Evolutionary conservation across 2,329 filamentous ascomycete species (phyloP).

Genomic region (Nemania sp.): DNA sequence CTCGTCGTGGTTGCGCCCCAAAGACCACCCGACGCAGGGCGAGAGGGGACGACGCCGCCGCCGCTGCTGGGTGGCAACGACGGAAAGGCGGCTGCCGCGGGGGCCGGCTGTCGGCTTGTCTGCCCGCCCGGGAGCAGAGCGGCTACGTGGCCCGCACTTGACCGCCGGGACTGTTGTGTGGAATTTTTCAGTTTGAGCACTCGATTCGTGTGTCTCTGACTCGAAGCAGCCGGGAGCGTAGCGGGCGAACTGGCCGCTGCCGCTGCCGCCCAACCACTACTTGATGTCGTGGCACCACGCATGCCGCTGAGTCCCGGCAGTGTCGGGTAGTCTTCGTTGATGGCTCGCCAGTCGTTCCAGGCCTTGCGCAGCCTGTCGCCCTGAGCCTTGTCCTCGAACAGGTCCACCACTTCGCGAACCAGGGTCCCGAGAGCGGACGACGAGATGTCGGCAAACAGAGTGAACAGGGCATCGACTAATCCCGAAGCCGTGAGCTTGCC

Average conservation of each 20-base stretch:
- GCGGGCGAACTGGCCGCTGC: slow-evolving; percentile 51
- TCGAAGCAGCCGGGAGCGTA: slow-evolving; percentile 45
- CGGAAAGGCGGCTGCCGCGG: slow-evolving; percentile 37
- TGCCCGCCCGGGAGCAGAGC: slow-evolving; percentile 23
- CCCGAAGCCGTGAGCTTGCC: slow-evolving; percentile 71
- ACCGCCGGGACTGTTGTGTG: slow-evolving; percentile 45
- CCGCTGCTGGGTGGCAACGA: slow-evolving; percentile 34
- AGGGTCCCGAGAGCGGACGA: slow-evolving; percentile 84
- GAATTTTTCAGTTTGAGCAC: slow-evolving; percentile 64
- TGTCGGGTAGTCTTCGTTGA: slow-evolving; percentile 93
- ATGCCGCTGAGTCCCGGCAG: slow-evolving; percentile 76
- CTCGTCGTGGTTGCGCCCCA: slow-evolving; percentile 30
- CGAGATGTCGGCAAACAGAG: slow-evolving; percentile 77
- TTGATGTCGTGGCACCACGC: slow-evolving; percentile 62
- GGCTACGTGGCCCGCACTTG: slow-evolving; percentile 37
- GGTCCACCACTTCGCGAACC: slow-evolving; percentile 86
- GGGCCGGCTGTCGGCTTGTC: slow-evolving; percentile 19
- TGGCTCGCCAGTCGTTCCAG: slow-evolving; percentile 94
- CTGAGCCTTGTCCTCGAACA: slow-evolving; percentile 84
- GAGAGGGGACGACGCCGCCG: slow-evolving; percentile 19
- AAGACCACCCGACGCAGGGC: slow-evolving; percentile 28
- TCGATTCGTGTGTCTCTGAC: slow-evolving; percentile 56
- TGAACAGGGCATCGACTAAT: slow-evolving; percentile 86
- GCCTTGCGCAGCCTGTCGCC: slow-evolving; percentile 75
- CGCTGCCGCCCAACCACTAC: slow-evolving; percentile 63